Evolutionary conservation across 2,329 filamentous ascomycete species (phyloP).

Genomic region (Xylaria sp.): DNA sequence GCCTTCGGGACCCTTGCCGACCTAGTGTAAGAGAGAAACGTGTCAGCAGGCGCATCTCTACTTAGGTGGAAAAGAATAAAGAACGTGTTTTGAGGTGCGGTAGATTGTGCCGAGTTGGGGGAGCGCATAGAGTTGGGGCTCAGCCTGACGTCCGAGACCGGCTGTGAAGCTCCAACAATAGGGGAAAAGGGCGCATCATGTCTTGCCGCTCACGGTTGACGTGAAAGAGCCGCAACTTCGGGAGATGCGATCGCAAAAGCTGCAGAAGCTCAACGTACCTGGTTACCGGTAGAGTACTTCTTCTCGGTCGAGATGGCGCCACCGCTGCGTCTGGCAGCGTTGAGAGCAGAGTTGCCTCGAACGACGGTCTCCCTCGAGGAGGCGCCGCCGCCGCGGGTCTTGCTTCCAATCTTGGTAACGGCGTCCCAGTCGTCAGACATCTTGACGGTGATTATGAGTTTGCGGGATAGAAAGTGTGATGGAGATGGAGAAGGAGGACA

Average conservation of each 20-base stretch:
- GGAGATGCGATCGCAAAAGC: not conserved
- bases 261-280: slow-evolving; percentile 51
- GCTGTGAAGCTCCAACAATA: not conserved
- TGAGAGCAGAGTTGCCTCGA: slow-evolving; percentile 74
- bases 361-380: slow-evolving; percentile 78
- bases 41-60: slow-evolving; percentile 17
- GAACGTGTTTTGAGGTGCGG: not conserved
- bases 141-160: not conserved
- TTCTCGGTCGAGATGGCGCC: slow-evolving; percentile 80
- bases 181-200: no score
- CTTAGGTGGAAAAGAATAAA: not conserved
- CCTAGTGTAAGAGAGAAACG: slow-evolving; percentile 29
- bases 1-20: slow-evolving; percentile 64
- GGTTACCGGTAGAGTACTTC: slow-evolving; percentile 74
- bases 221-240: not conserved
- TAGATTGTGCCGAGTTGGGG: not conserved
- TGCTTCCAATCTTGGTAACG: slow-evolving; percentile 91
- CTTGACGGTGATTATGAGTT: slow-evolving; percentile 38
- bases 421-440: slow-evolving; percentile 75
- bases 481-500: not conserved
- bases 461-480: slow-evolving; percentile 6
- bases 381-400: slow-evolving; percentile 62
- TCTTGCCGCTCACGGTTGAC: not conserved
- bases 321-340: slow-evolving; percentile 81
- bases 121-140: not conserved